These are phyloP conservation scores for Meripilus lineatus DNA, from an alignment of 1,284 basidiomycete species.

Conservation along the genomic window DNA sequence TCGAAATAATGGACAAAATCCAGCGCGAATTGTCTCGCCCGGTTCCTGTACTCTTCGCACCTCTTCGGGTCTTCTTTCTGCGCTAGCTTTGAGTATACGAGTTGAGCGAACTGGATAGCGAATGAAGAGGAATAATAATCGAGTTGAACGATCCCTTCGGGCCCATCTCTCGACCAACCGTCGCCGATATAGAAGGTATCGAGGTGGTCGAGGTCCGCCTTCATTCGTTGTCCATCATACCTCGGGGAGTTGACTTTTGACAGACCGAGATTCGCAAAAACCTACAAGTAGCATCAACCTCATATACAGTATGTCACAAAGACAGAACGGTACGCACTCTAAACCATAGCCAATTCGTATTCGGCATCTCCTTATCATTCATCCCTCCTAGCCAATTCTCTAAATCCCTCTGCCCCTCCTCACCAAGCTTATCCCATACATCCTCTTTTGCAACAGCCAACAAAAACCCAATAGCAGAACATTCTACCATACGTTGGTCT, in stretches of 20 bases:
- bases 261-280: slow-evolving; percentile 74
- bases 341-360: slow-evolving; percentile 83
- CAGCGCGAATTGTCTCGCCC: slow-evolving; percentile 58
- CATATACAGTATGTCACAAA: background rate
- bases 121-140: slow-evolving; percentile 81
- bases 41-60: slow-evolving; percentile 58
- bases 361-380: slow-evolving; percentile 71
- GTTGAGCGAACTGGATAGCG: slow-evolving; percentile 73
- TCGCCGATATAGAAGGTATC: slow-evolving; percentile 77
- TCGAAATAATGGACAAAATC: slow-evolving; percentile 78
- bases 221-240: slow-evolving; percentile 59
- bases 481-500: slow-evolving; percentile 82
- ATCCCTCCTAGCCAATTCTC: slow-evolving; percentile 69
- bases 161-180: slow-evolving; percentile 76
- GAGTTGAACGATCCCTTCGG: slow-evolving; percentile 71
- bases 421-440: slow-evolving; percentile 57
- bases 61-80: slow-evolving; percentile 59
- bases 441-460: slow-evolving; percentile 62
- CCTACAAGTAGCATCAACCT: slow-evolving; percentile 29
- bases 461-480: slow-evolving; percentile 71
- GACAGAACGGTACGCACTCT: slow-evolving; percentile 37
- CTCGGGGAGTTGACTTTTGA: slow-evolving; percentile 55
- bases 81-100: slow-evolving; percentile 67
- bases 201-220: slow-evolving; percentile 69
- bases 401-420: slow-evolving; percentile 50